Base-by-base conservation (phyloP, 148 eudicot species). In the Vaccinium corymbosum region DNA sequence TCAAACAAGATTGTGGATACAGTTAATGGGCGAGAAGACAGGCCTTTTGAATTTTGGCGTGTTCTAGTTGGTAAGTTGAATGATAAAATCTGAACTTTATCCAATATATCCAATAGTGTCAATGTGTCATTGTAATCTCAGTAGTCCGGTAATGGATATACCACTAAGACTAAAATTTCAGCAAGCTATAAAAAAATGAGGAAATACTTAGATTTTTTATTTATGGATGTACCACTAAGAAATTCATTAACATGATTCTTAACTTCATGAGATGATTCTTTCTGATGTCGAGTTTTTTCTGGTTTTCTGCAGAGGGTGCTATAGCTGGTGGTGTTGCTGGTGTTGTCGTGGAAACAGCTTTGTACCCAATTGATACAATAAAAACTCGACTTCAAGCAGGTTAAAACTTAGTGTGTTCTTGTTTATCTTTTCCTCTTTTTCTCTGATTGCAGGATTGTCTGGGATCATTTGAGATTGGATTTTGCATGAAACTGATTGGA, bases 341-440 rank as follows among this genome's bases (percentile, higher is more conserved):
- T 55, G 89, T 91, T 82, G 95, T 95, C 13, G 95, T 90, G 25
- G 98, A 95, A 89, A 76, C 97, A 79, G 93, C 84, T 85, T 85
- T 95, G 57, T 95, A 95, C 86, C 98, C 98, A 74, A 88, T 93
- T 59, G 98, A 95, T 86, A 95, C 98, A 29, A 93, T 95, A 77
- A 95, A 95, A 91, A 95, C 98, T 81, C 92, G 98, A 73, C 91
- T 95, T 57, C 98, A 95, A 92, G 94, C 92, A 91, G 91, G 95
- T 94, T 84, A 78, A 86, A 82, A 42, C 78, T 84, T 12, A 25
- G 64, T n/a, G 35, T 50, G 11, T 16, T 83, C 51, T 75, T 15
- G 32, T 38, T 27, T 46, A n/a, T 38, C 32, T 59, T 16, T 52
- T 79, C 14, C 16, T 48, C 15, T 25, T 74, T 72, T 8, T 61